A percentile compares a stretch with the other conserved stretches of the same genome.
phyloP scores from a whole-genome alignment of 352 stramenopile species.

The Globisporangium solare region DNA sequence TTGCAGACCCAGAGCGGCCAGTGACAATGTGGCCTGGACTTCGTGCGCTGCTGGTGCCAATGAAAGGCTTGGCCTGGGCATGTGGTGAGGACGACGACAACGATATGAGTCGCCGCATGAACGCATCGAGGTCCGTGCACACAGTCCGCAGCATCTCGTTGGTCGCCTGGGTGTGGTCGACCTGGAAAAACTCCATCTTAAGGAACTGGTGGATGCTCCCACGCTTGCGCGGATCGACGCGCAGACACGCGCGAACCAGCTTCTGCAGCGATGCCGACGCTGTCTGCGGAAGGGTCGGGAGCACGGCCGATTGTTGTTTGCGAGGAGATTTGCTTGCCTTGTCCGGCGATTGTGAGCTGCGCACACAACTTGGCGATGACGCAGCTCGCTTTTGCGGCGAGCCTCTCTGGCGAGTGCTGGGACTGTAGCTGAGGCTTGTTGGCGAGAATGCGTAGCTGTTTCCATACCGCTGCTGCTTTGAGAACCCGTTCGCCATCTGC shows the following conservation, averaged over 20 bases:
- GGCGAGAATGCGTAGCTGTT: constrained; percentile 1
- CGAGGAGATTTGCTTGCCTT: background rate
- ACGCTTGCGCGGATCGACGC: constrained; percentile 36
- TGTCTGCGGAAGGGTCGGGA: constrained; percentile 33
- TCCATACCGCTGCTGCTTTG: constrained; percentile 7
- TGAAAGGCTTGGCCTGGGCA: background rate
- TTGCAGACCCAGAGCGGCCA: background rate
- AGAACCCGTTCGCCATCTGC: constrained; percentile 36
- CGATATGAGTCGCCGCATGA: constrained; percentile 26
- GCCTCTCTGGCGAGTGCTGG: background rate
- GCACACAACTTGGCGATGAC: background rate
- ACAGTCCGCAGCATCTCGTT: constrained; percentile 53
- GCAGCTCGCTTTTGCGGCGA: constrained; percentile 5
- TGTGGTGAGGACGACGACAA: constrained; percentile 1
- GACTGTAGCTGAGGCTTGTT: background rate
- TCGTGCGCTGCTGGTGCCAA: background rate
- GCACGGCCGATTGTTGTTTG: background rate
- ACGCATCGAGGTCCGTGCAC: constrained; percentile 54
- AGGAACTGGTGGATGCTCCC: constrained; percentile 25
- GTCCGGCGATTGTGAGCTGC: background rate
- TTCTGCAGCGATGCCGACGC: constrained; percentile 40
- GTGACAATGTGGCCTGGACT: background rate
- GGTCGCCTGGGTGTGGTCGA: constrained; percentile 40
- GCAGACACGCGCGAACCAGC: constrained; percentile 42
- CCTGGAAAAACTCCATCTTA: constrained; percentile 43